Evolutionary conservation across 495 filamentous ascomycete genomes (phyloP).

Genomic region (Penicillium pulvis): DNA sequence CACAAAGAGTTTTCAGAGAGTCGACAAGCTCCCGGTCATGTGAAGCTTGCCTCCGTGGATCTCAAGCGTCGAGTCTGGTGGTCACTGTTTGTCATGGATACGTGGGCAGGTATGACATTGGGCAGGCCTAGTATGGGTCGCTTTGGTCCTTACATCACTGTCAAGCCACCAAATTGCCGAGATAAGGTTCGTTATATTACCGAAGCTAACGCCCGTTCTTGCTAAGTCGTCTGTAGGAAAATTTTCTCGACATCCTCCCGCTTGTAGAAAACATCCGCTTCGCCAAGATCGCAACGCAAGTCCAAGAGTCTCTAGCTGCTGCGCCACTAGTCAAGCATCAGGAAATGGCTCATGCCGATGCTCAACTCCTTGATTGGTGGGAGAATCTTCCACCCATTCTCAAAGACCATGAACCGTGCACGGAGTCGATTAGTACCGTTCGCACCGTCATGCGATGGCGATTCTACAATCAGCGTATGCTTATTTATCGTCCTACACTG

Average conservation of each 20-base stretch:
- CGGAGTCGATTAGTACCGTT: constrained; percentile 67
- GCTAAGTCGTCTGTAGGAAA: constrained; percentile 47
- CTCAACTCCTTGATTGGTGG: constrained; percentile 71
- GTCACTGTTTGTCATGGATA: constrained; percentile 78
- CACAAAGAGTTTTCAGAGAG: constrained; percentile 66
- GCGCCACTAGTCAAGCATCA: constrained; percentile 64
- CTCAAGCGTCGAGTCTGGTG: constrained; percentile 76
- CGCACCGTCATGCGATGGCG: constrained; percentile 82
- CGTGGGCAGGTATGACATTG: constrained; percentile 74
- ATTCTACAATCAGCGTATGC: constrained; percentile 76
- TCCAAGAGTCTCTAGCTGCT: constrained; percentile 75
- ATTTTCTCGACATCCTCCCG: constrained; percentile 63
- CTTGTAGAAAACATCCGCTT: constrained; percentile 78
- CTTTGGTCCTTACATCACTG: constrained; percentile 72
- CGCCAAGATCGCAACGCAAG: constrained; percentile 75
- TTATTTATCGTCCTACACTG: constrained; percentile 75
- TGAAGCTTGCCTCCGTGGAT: constrained; percentile 45
- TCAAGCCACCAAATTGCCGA: constrained; percentile 64
- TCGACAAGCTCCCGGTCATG: constrained; percentile 39
- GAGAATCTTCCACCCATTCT: constrained; percentile 70
- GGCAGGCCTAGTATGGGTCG: constrained; percentile 78
- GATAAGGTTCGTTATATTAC: constrained; percentile 38
- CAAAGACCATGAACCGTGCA: constrained; percentile 67
- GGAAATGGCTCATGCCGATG: constrained; percentile 65
- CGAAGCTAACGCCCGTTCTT: background rate